These are phyloP conservation scores for Cyclotella baltica DNA, from an alignment of 108 stramenopile genomes.

Conservation along the genomic window DNA sequence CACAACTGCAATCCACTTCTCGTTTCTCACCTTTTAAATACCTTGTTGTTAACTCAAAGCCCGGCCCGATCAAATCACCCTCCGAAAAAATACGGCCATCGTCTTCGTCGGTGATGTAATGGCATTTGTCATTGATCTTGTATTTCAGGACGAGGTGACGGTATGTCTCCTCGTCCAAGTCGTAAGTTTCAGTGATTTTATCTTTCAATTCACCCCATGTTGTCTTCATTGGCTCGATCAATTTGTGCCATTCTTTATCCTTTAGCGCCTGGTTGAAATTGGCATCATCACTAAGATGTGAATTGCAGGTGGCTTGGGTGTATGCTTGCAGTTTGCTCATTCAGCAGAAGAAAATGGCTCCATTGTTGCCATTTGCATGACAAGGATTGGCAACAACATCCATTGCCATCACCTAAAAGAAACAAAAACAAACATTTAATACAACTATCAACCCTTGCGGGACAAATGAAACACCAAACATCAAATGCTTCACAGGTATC, in stretches of 20 bases:
- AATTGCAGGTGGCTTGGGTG: not conserved
- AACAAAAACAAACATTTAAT: no score
- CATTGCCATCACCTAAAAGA: slow-evolving; percentile 14
- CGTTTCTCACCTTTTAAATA: not conserved
- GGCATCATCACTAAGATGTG: slow-evolving; percentile 3
- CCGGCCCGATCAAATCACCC: not conserved
- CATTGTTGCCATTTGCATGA: slow-evolving; percentile 5
- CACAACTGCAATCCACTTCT: not conserved
- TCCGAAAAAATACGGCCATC: not conserved
- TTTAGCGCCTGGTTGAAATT: not conserved
- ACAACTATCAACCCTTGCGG: no score
- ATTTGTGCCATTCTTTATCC: not conserved
- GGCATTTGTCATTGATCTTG: not conserved
- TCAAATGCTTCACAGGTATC: no score
- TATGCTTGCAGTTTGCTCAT: not conserved
- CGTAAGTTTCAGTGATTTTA: slow-evolving; percentile 20
- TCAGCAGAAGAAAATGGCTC: slow-evolving; percentile 14
- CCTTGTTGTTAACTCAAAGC: not conserved
- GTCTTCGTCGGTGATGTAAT: not conserved
- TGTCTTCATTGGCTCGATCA: not conserved
- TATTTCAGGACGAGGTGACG: not conserved
- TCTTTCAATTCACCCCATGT: not conserved
- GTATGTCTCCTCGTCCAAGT: not conserved
- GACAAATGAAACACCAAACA: not conserved
- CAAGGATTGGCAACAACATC: slow-evolving; percentile 14